Conservation (phyloP, 2,329 filamentous ascomycete species). For the Fusarium coicis region DNA sequence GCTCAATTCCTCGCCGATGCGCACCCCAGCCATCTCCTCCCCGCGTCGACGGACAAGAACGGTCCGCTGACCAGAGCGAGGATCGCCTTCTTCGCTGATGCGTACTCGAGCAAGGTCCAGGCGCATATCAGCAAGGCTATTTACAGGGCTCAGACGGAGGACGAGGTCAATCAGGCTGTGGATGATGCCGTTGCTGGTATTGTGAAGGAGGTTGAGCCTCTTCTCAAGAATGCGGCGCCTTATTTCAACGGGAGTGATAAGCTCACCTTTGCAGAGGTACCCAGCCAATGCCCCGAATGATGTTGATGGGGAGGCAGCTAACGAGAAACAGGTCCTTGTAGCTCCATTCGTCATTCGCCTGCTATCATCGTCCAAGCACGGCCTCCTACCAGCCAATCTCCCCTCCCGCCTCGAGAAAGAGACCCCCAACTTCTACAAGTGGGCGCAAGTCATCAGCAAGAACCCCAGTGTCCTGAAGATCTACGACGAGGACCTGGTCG, state of each 20-base stretch:
- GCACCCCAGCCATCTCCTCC: conserved; percentile 74
- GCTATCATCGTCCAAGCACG: conserved; percentile 63
- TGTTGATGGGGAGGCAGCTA: background rate
- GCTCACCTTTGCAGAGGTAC: conserved; percentile 79
- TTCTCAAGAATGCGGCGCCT: conserved; percentile 66
- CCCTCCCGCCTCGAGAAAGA: conserved; percentile 59
- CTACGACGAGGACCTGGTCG: conserved; percentile 61
- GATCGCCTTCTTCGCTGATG: conserved; percentile 78
- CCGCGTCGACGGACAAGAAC: conserved; percentile 61
- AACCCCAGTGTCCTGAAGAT: conserved; percentile 75
- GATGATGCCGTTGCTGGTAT: conserved; percentile 65
- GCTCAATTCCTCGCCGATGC: conserved; percentile 76
- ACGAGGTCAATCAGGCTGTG: conserved; percentile 60
- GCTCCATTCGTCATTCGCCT: conserved; percentile 75
- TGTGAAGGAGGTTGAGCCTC: conserved; percentile 78
- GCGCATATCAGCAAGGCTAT: conserved; percentile 58
- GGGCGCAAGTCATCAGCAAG: conserved; percentile 68
- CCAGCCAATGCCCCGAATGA: too few species aligned
- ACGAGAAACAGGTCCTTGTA: conserved; percentile 61
- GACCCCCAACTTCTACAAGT: conserved; percentile 75
- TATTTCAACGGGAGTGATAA: conserved; percentile 73
- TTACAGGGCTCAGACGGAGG: conserved; percentile 56
- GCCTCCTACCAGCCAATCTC: conserved; percentile 62
- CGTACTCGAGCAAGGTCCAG: conserved; percentile 69
- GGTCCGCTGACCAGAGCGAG: conserved; percentile 72